Conservation (phyloP, 345 rosid genomes). For the Populus davidiana region DNA sequence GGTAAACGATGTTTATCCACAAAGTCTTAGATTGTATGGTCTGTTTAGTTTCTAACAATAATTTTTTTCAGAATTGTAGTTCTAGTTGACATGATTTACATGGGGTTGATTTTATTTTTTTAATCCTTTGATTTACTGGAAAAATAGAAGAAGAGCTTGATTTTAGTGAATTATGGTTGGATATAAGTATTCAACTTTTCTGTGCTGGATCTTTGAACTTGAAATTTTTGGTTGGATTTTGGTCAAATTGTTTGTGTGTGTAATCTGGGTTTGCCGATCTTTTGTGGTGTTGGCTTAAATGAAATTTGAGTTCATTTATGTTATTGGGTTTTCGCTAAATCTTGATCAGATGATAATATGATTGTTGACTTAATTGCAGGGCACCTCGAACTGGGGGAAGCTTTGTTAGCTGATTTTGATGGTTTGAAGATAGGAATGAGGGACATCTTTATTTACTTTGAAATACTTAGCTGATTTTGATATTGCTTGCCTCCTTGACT, state of each 20-base stretch:
- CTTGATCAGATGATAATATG: background rate
- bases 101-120: background rate
- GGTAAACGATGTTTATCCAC: background rate
- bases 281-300: background rate
- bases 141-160: background rate
- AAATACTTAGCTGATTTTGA: conserved; percentile 25
- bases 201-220: background rate
- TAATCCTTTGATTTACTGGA: background rate
- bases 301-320: background rate
- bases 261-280: background rate
- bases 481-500: conserved; percentile 18
- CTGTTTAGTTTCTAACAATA: background rate
- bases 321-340: conserved; percentile 17
- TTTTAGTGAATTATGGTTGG: background rate
- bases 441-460: conserved; percentile 32
- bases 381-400: background rate
- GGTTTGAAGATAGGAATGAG: conserved; percentile 26
- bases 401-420: conserved; percentile 1
- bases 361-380: conserved; percentile 1
- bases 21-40: background rate
- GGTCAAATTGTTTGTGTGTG: background rate
- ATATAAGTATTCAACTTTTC: background rate
- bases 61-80: background rate
- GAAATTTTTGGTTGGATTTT: background rate
- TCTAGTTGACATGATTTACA: background rate